Evolutionary conservation across 1,284 basidiomycete species (phyloP).

Genomic region (Ustilago esculenta): DNA sequence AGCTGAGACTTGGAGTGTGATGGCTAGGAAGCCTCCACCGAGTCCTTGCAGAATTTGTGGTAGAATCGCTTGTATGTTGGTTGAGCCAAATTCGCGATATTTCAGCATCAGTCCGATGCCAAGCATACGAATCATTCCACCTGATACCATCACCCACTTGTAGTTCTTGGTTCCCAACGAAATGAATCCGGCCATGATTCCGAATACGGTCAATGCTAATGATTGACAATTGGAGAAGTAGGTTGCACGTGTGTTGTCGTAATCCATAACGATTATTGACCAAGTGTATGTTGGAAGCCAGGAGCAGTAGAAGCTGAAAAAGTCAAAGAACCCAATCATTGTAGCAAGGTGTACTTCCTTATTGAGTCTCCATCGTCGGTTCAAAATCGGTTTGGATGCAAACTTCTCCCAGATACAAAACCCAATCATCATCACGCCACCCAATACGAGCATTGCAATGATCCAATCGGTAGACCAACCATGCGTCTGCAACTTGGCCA

Average conservation of each 20-base stretch:
- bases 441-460: constrained; percentile 62
- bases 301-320: constrained; percentile 59
- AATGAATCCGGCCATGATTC: constrained; percentile 59
- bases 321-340: constrained; percentile 64
- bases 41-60: constrained; percentile 64
- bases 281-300: constrained; percentile 58
- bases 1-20: constrained; percentile 59
- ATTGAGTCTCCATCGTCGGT: constrained; percentile 59
- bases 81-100: constrained; percentile 52
- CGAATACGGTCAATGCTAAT: constrained; percentile 61
- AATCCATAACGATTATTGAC: constrained; percentile 47
- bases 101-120: constrained; percentile 65
- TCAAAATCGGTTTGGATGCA: constrained; percentile 60
- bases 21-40: constrained; percentile 63
- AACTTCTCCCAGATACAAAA: constrained; percentile 55
- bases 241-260: constrained; percentile 22
- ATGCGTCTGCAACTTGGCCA: constrained; percentile 39
- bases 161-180: constrained; percentile 58
- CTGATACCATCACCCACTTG: constrained; percentile 60
- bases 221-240: constrained; percentile 64
- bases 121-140: constrained; percentile 57
- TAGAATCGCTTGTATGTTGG: constrained; percentile 60
- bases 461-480: constrained; percentile 60
- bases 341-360: constrained; percentile 61
- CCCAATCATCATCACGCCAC: constrained; percentile 51